A percentile compares a stretch with the other conserved stretches of the same genome.
Evolutionary conservation across 1,284 basidiomycete species (phyloP).

Genomic region (Phenoliferia sp.): DNA sequence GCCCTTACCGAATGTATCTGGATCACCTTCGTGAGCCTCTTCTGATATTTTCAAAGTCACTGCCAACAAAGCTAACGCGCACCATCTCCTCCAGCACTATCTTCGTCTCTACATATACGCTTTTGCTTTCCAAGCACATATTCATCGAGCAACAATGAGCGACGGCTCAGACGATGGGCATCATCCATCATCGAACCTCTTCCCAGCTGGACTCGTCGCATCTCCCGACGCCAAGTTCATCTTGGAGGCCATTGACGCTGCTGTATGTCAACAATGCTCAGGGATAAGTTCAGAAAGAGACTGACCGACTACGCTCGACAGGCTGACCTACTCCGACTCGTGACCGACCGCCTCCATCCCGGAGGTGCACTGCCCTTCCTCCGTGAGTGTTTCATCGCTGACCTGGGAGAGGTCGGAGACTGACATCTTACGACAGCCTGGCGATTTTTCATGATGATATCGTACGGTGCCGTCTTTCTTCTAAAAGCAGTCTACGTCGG

Average conservation of each 20-base stretch:
- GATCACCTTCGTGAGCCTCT: conserved; percentile 31
- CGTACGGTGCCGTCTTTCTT: conserved; percentile 34
- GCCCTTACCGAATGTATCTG: conserved; percentile 26
- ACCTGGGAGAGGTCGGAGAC: background rate
- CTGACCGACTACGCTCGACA: background rate
- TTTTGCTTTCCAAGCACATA: conserved; percentile 47
- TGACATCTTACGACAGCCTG: conserved; percentile 5
- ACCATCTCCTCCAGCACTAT: conserved; percentile 34
- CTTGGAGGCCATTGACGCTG: conserved; percentile 36
- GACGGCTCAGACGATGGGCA: conserved; percentile 1
- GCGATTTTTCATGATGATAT: conserved; percentile 23
- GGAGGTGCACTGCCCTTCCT: conserved; percentile 32
- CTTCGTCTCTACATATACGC: conserved; percentile 46
- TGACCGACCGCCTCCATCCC: conserved; percentile 33
- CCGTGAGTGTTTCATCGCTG: background rate
- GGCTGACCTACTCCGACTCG: conserved; percentile 32
- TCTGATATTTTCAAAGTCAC: background rate
- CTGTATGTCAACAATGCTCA: no score
- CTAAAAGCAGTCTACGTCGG: conserved; percentile 35
- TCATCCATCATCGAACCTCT: conserved; percentile 11
- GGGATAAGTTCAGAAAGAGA: no score
- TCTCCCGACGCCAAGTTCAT: conserved; percentile 36
- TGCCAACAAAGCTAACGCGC: background rate
- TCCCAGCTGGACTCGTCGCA: conserved; percentile 31
- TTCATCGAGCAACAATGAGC: conserved; percentile 39